phyloP scores from a whole-genome alignment of 140 eudicot species.

The Bidens hawaiensis region DNA sequence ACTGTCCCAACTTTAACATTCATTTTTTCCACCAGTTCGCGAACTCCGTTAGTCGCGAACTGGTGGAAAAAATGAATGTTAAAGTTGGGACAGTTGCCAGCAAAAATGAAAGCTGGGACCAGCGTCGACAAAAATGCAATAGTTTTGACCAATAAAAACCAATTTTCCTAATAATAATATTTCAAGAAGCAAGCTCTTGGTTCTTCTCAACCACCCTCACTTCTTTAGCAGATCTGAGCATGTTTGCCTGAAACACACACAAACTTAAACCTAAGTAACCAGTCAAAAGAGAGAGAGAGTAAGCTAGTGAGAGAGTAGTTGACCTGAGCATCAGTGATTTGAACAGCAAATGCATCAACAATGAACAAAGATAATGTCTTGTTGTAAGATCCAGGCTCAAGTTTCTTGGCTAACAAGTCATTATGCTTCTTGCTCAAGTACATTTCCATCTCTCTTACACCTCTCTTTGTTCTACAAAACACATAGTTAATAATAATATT shows the following conservation, averaged over 20 bases:
- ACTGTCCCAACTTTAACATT: too few species aligned
- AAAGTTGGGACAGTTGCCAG: too few species aligned
- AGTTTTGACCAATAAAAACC: too few species aligned
- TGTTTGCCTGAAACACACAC: conserved; percentile 51
- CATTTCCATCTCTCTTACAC: conserved; percentile 62
- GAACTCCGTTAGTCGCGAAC: too few species aligned
- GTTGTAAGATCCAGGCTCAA: conserved; percentile 61
- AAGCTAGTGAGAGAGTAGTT: neutral
- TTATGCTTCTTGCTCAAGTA: conserved; percentile 89
- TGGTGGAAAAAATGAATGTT: too few species aligned
- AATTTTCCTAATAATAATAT: neutral
- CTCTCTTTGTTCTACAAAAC: conserved; percentile 57
- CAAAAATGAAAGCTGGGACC: too few species aligned
- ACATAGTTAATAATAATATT: too few species aligned
- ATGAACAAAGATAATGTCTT: conserved; percentile 79
- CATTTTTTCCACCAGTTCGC: too few species aligned
- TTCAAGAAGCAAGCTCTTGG: conserved; percentile 64
- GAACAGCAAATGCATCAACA: conserved; percentile 93
- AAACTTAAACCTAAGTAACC: neutral
- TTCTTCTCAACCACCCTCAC: conserved; percentile 99
- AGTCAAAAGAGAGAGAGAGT: neutral
- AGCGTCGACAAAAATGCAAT: too few species aligned
- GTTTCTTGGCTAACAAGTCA: conserved; percentile 55
- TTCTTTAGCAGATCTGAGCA: conserved; percentile 88
- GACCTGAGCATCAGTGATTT: conserved; percentile 80